These are phyloP conservation scores for Pycnococcus provasolii DNA, from an alignment of 139 green algal species.

Conservation along the genomic window DNA sequence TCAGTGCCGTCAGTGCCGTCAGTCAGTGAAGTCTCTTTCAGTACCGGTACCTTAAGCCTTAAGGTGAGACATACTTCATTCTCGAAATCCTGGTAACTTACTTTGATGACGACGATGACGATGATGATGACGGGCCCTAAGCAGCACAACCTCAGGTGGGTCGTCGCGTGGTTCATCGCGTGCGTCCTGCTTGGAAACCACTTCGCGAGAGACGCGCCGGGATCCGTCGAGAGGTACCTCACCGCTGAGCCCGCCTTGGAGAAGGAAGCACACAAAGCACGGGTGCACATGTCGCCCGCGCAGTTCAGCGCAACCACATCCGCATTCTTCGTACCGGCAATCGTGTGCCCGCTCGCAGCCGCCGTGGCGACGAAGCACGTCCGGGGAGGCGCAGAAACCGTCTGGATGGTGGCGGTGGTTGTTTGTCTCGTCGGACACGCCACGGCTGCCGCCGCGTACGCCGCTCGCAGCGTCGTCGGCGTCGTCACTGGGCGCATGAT, in stretches of 20 bases:
- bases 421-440: neutral
- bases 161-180: neutral
- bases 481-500: neutral
- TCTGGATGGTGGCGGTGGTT: neutral
- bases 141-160: too few species aligned
- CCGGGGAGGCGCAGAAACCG: neutral
- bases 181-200: neutral
- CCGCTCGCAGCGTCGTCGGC: neutral
- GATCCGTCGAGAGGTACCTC: neutral
- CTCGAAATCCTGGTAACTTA: too few species aligned
- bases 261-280: too few species aligned
- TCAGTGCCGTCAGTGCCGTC: too few species aligned
- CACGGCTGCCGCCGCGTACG: neutral
- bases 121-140: too few species aligned
- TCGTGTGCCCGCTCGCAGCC: neutral
- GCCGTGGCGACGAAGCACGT: neutral
- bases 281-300: neutral
- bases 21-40: too few species aligned
- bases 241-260: neutral
- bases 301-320: neutral
- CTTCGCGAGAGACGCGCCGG: neutral
- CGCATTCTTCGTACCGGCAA: neutral
- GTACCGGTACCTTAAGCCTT: too few species aligned
- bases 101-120: too few species aligned
- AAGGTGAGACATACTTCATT: too few species aligned